Evolutionary conservation across 176 grass and related monocot species (phyloP).

Genomic region (Zizania latifolia): DNA sequence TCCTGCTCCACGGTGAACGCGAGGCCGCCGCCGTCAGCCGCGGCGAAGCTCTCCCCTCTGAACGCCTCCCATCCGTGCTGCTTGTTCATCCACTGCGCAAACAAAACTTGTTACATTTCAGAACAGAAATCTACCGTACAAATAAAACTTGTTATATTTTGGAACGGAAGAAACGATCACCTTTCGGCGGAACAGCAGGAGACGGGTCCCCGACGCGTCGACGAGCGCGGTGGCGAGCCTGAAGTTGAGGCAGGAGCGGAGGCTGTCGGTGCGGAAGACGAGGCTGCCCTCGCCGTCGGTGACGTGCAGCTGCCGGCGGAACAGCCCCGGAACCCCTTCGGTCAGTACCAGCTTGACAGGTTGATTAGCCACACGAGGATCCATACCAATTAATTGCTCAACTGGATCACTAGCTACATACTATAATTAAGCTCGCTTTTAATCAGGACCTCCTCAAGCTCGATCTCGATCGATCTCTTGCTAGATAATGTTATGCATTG

Average conservation of each 20-base stretch:
- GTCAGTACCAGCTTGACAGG: not conserved
- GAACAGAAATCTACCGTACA: not conserved
- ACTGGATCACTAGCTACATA: too few species aligned
- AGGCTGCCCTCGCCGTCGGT: not conserved
- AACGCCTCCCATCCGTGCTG: not conserved
- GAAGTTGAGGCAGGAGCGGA: not conserved
- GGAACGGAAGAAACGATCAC: too few species aligned
- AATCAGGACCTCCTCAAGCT: too few species aligned
- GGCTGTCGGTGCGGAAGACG: not conserved
- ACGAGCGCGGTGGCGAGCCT: not conserved
- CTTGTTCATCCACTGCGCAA: not conserved
- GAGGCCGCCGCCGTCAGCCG: not conserved
- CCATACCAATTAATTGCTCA: too few species aligned
- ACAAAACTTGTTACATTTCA: too few species aligned
- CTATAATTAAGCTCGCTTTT: too few species aligned
- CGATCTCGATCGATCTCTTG: too few species aligned
- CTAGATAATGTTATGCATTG: too few species aligned
- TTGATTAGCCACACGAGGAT: too few species aligned
- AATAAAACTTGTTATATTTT: too few species aligned
- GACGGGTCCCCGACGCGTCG: not conserved
- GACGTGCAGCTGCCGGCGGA: not conserved
- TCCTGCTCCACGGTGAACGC: not conserved
- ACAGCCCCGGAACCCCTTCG: not conserved
- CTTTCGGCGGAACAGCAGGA: not conserved
- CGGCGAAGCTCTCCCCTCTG: not conserved